phyloP scores from a whole-genome alignment of 495 filamentous ascomycete species.

The Neurospora intermedia region DNA sequence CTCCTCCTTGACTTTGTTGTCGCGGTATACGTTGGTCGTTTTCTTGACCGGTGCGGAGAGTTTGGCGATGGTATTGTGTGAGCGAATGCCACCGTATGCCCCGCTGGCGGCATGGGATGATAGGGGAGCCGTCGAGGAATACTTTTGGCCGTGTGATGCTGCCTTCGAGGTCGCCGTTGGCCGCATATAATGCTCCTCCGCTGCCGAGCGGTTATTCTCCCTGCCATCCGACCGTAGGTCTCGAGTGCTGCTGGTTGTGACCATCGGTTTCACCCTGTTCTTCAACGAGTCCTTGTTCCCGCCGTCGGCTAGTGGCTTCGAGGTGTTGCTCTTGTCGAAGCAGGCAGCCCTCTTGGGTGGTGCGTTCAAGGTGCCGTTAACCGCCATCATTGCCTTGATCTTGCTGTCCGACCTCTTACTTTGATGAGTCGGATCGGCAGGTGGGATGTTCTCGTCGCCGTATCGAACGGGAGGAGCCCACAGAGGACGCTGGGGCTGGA shows the following conservation, averaged over 20 bases:
- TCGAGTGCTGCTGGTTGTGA: constrained; percentile 21
- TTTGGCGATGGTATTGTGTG: not conserved
- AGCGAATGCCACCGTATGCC: not conserved
- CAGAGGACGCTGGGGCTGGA: constrained; percentile 61
- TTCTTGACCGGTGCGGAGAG: constrained; percentile 34
- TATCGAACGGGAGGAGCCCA: constrained; percentile 40
- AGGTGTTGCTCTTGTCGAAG: constrained; percentile 68
- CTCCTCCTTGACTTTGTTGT: constrained; percentile 26
- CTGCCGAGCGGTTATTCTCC: constrained; percentile 10
- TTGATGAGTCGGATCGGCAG: constrained; percentile 57
- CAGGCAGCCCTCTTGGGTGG: constrained; percentile 66
- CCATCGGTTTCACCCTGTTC: constrained; percentile 12
- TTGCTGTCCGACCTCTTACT: constrained; percentile 73
- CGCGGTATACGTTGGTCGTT: constrained; percentile 56
- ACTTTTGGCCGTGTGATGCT: constrained; percentile 5
- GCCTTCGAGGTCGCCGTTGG: constrained; percentile 5
- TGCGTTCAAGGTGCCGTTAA: constrained; percentile 51
- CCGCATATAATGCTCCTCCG: not conserved
- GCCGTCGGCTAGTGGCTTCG: constrained; percentile 40
- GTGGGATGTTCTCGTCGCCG: constrained; percentile 64
- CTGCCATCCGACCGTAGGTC: constrained; percentile 45
- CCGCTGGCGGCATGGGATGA: not conserved
- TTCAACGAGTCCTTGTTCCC: constrained; percentile 32
- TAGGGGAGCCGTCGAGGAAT: not conserved
- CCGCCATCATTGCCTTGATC: constrained; percentile 42